phyloP scores from a whole-genome alignment of 169 alveolate species.

The Condylostoma magnum region DNA sequence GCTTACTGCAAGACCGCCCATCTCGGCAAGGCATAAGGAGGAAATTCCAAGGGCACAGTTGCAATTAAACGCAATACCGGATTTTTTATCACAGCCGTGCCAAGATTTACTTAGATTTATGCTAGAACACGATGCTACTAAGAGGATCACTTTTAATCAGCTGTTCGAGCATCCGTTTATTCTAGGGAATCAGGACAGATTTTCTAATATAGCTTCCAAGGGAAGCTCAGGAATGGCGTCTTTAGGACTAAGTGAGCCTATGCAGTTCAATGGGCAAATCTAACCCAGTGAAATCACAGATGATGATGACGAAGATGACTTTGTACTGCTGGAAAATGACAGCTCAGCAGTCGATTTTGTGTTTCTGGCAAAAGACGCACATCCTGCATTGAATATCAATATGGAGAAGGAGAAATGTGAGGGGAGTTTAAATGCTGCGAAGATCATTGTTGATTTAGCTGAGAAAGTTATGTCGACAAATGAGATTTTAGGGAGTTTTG shows the following conservation, averaged over 20 bases:
- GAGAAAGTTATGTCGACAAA: background rate
- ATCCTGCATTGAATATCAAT: constrained; percentile 23
- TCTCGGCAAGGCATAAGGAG: constrained; percentile 34
- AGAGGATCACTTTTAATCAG: constrained; percentile 42
- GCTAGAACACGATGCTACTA: constrained; percentile 32
- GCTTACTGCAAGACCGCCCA: constrained; percentile 68
- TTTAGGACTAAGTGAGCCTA: background rate
- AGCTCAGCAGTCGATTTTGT: constrained; percentile 18
- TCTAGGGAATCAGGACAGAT: background rate
- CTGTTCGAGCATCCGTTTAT: constrained; percentile 58
- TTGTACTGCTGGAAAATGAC: constrained; percentile 7
- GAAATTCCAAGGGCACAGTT: constrained; percentile 33
- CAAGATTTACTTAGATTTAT: constrained; percentile 26
- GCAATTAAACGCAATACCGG: constrained; percentile 35
- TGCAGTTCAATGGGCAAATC: background rate
- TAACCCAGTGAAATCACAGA: constrained; percentile 10
- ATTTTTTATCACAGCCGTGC: constrained; percentile 31
- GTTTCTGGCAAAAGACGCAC: constrained; percentile 7
- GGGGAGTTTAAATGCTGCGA: background rate
- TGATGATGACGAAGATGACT: background rate
- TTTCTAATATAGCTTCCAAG: background rate
- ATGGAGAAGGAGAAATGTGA: background rate
- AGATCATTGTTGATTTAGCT: background rate
- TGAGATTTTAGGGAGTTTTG: constrained; percentile 21
- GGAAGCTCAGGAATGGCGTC: background rate